Conservation (phyloP, 2,329 filamentous ascomycete species). For the Colletotrichum eleusines region DNA sequence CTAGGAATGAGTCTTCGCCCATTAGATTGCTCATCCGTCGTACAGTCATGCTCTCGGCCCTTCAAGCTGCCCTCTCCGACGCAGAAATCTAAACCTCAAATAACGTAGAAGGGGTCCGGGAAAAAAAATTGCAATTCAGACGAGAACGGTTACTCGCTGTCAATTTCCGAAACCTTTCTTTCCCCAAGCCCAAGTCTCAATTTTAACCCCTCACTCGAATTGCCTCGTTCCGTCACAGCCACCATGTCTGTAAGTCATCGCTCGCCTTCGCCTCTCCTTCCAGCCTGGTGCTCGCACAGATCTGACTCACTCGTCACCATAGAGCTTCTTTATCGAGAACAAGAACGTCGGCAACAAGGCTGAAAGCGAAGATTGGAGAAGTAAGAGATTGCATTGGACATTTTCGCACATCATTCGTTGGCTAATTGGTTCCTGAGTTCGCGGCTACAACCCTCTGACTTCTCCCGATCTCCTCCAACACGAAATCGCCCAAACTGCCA, state of each 20-base stretch:
- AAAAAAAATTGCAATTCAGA: constrained; percentile 27
- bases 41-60: constrained; percentile 15
- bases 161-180: background rate
- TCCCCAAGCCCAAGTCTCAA: background rate
- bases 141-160: constrained; percentile 1
- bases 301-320: constrained; percentile 46
- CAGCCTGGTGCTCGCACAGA: constrained; percentile 5
- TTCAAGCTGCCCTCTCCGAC: constrained; percentile 29
- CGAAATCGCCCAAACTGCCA: constrained; percentile 77
- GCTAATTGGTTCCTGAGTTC: constrained; percentile 64
- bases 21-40: constrained; percentile 26
- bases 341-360: constrained; percentile 81
- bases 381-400: constrained; percentile 61
- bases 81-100: constrained; percentile 15
- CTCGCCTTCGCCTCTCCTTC: constrained; percentile 10
- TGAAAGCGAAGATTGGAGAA: constrained; percentile 84
- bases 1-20: constrained; percentile 39
- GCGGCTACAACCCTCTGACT: constrained; percentile 93
- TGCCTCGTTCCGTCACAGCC: constrained; percentile 16
- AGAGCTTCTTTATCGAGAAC: constrained; percentile 82
- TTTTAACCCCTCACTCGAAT: constrained; percentile 1
- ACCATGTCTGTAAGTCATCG: constrained; percentile 52
- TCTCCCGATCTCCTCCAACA: constrained; percentile 95
- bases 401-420: constrained; percentile 1
- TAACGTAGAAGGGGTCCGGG: background rate